Evolutionary conservation across 1,284 basidiomycete species (phyloP), one percentile per base, ranked within the genome.

Genomic region (Ceratobasidium sp.): DNA sequence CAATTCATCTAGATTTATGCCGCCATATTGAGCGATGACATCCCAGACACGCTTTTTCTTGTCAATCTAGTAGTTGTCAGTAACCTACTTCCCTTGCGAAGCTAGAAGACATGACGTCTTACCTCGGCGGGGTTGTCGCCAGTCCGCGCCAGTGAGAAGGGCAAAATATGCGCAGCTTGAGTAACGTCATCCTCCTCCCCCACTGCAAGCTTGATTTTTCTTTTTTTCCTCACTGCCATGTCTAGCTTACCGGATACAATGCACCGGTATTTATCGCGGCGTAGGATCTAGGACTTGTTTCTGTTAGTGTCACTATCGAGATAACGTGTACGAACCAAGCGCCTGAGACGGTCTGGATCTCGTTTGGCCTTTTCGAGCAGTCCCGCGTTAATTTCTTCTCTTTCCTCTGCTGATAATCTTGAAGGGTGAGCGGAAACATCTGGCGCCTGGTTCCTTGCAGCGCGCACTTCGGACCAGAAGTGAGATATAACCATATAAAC

Each of bases 201-300:
- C 43, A 1, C 11, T 13, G 3, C 13, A 16, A 16, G 44, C 35
- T 11, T 41, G 64, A 13, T 44, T 43, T 21, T 13, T 18, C 38
- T 66, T 18, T 30, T n/a, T 26, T 32, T n/a, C 14, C 41, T 38
- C 44, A 66, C 62, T 6, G 21, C 16, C 1, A 16, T 8, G 58
- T 81, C 79, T 72, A 75, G 75, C 26, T 11, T 47, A 49, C 79
- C 78, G 32, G 80, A 77, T 21, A 79, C 66, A 21, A 80, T 67
- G 73, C 80, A 80, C n/a, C 78, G 71, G 71, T 75, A 80, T 28
- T 74, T 74, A 72, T 81, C 80, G 30, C 80, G 78, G 55, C 76
- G 62, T 30, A 81, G 77, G 46, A 77, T 77, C 79, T 80, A 71
- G 21, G 81, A 83, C 28, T 23, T 13, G 23, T 18, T 52, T 5